A percentile compares a stretch with the other conserved stretches of the same genome.
Evolutionary conservation across 1,139 yeast species (phyloP).

Genomic region (Suhomyces maxii): DNA sequence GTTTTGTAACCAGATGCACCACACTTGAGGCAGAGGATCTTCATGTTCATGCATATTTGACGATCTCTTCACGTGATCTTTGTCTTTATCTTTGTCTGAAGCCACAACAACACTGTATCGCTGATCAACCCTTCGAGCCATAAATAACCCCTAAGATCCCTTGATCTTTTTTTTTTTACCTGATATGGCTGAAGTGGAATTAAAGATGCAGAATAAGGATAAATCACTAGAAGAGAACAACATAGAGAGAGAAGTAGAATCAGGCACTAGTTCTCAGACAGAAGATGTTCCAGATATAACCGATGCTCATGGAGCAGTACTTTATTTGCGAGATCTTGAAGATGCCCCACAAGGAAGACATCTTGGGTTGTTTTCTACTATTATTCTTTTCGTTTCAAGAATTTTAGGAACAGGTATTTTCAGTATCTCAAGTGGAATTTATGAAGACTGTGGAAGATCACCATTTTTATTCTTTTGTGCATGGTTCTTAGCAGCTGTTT

Average conservation of each 20-base stretch:
- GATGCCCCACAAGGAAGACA: conserved; percentile 78
- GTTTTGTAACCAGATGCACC: no score
- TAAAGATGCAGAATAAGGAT: background rate
- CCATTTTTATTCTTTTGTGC: conserved; percentile 56
- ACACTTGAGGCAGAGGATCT: no score
- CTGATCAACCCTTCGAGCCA: background rate
- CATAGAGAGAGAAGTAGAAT: conserved; percentile 4
- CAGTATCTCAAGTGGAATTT: conserved; percentile 68
- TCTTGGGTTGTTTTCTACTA: conserved; percentile 65
- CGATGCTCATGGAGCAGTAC: conserved; percentile 16
- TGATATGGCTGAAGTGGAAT: conserved; percentile 5
- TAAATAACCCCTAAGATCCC: background rate
- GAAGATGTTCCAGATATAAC: conserved; percentile 3
- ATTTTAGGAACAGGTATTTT: conserved; percentile 80
- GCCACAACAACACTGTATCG: conserved; percentile 9
- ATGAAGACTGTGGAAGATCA: conserved; percentile 67
- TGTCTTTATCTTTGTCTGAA: conserved; percentile 4
- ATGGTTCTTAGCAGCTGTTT: conserved; percentile 61
- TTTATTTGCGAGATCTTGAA: conserved; percentile 34
- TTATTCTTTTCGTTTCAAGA: conserved; percentile 61
- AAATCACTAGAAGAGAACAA: background rate
- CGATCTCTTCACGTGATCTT: conserved; percentile 3
- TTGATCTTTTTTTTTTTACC: background rate
- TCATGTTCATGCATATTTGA: background rate
- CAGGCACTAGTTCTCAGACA: conserved; percentile 4